These are phyloP conservation scores for Coemansia umbellata DNA, from an alignment of 192 early-diverging fungal species.

Conservation along the genomic window DNA sequence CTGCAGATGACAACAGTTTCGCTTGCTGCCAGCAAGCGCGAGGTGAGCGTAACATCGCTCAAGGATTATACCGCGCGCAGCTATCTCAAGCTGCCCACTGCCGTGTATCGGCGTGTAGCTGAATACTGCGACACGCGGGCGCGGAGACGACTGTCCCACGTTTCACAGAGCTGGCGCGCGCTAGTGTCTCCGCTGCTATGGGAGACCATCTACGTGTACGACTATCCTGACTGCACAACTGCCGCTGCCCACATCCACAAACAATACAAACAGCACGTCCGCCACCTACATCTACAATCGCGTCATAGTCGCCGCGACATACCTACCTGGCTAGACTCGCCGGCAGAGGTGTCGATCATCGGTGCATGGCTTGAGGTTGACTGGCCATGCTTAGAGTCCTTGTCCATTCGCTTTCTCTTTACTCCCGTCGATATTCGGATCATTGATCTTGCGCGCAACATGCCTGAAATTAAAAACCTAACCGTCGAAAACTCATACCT, in stretches of 20 bases:
- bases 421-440: constrained; percentile 48
- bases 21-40: constrained; percentile 18
- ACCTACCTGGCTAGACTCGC: constrained; percentile 49
- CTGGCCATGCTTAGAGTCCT: constrained; percentile 35
- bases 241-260: constrained; percentile 36
- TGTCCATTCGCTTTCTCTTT: constrained; percentile 48
- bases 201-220: constrained; percentile 42
- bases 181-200: constrained; percentile 45
- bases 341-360: constrained; percentile 46
- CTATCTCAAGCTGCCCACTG: constrained; percentile 37
- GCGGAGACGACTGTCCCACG: constrained; percentile 39
- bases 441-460: constrained; percentile 40
- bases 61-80: constrained; percentile 27
- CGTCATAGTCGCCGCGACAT: constrained; percentile 38
- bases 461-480: constrained; percentile 26
- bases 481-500: constrained; percentile 51
- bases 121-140: constrained; percentile 46
- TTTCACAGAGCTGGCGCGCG: constrained; percentile 50
- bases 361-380: constrained; percentile 48
- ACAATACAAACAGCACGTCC: constrained; percentile 40
- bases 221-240: constrained; percentile 21
- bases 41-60: constrained; percentile 23
- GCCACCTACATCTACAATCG: constrained; percentile 38
- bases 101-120: constrained; percentile 45
- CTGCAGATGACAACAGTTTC: not conserved